These are phyloP conservation scores for Fusarium sp. DNA, from an alignment of 2,329 filamentous ascomycete genomes.

Conservation along the genomic window DNA sequence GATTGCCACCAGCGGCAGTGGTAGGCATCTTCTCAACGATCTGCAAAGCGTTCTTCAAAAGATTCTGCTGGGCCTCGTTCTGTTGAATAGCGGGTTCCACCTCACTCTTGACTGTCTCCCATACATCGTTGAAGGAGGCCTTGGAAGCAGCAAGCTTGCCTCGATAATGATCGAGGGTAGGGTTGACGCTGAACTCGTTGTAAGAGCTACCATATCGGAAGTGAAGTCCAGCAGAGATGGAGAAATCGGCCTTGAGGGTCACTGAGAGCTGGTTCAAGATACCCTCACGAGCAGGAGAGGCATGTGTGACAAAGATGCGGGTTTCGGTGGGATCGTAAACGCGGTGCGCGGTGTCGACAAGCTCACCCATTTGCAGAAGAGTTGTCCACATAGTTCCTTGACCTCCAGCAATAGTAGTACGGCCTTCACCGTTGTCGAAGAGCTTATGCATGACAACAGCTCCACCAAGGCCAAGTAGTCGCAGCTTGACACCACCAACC, in stretches of 20 bases:
- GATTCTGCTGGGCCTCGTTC: constrained; percentile 92
- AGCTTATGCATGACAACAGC: constrained; percentile 99
- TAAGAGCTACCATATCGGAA: constrained; percentile 99
- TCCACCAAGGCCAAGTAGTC: constrained; percentile 90
- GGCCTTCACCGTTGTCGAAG: constrained; percentile 97
- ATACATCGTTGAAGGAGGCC: constrained; percentile 98
- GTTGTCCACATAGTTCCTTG: constrained; percentile 99
- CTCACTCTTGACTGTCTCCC: constrained; percentile 97
- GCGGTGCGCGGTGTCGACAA: constrained; percentile 96
- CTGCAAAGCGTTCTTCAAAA: constrained; percentile 89
- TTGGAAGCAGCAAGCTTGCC: constrained; percentile 98
- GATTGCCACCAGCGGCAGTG: constrained; percentile 94
- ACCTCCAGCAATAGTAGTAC: constrained; percentile 96
- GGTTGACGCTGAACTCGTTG: constrained; percentile 99
- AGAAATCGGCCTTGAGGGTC: constrained; percentile 97
- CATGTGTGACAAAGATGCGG: constrained; percentile 95
- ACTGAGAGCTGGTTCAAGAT: constrained; percentile 98
- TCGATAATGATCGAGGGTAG: constrained; percentile 96
- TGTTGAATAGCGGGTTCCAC: constrained; percentile 94
- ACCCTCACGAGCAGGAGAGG: constrained; percentile 94
- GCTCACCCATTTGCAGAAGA: constrained; percentile 95
- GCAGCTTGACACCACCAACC: constrained; percentile 93
- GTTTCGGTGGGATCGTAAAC: constrained; percentile 99
- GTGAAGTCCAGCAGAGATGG: constrained; percentile 94
- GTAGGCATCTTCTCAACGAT: constrained; percentile 99